Conservation (phyloP, 306 rosid species). For the Acacia acuminata region DNA sequence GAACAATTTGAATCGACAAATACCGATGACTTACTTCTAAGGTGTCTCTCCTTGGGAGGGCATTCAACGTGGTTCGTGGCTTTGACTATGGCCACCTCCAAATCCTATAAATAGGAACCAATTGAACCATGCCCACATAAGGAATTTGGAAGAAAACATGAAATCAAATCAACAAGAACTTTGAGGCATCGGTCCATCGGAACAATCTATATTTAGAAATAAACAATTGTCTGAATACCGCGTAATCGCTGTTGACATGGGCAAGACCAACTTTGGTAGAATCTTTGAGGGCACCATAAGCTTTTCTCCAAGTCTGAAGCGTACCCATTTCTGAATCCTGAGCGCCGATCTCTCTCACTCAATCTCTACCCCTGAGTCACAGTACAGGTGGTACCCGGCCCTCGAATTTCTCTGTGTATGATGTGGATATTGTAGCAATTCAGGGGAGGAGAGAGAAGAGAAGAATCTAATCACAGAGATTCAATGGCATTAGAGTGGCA, state of each 20-base stretch:
- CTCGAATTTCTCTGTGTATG: constrained; percentile 31
- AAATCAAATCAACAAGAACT: constrained; percentile 7
- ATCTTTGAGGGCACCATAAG: constrained; percentile 94
- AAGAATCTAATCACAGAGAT: constrained; percentile 15
- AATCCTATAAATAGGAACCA: constrained; percentile 73
- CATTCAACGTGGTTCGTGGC: constrained; percentile 98
- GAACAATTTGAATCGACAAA: constrained; percentile 47
- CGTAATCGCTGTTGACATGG: constrained; percentile 99
- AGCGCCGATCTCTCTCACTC: constrained; percentile 40
- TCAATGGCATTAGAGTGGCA: background rate
- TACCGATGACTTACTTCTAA: constrained; percentile 62
- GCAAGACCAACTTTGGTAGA: constrained; percentile 99
- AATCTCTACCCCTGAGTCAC: constrained; percentile 41
- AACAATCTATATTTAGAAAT: constrained; percentile 31
- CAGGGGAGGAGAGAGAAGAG: constrained; percentile 30
- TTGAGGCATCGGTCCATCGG: constrained; percentile 5
- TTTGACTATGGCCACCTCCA: constrained; percentile 98
- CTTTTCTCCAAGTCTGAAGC: constrained; percentile 97
- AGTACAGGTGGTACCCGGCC: constrained; percentile 40
- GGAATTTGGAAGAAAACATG: constrained; percentile 4
- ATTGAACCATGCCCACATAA: constrained; percentile 28
- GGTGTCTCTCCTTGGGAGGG: constrained; percentile 97
- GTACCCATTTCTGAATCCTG: constrained; percentile 66
- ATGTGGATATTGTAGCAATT: constrained; percentile 2
- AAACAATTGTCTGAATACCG: constrained; percentile 37